phyloP scores from a whole-genome alignment of 1,139 yeast genomes.

The Candida buenavistaensis region DNA sequence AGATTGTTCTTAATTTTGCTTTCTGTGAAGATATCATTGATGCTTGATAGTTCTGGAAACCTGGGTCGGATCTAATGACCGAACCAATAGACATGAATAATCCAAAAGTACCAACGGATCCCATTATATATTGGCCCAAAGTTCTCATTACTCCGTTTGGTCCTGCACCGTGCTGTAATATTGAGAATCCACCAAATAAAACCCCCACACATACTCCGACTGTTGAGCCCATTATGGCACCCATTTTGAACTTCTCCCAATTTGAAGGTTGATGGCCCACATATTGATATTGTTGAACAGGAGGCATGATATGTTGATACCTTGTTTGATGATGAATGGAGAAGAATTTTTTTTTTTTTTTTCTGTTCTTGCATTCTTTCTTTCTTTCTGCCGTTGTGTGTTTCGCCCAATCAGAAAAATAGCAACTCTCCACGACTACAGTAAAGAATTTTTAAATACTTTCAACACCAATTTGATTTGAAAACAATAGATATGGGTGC shows the following conservation, averaged over 20 bases:
- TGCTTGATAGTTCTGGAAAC: slow-evolving; percentile 43
- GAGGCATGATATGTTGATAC: slow-evolving; percentile 86
- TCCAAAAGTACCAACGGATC: slow-evolving; percentile 96
- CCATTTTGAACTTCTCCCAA: slow-evolving; percentile 97
- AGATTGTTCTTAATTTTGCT: slow-evolving; percentile 35
- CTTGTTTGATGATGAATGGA: too few relatives aligned
- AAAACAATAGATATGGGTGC: slow-evolving; percentile 55
- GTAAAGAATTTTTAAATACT: too few relatives aligned
- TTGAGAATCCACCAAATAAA: slow-evolving; percentile 89
- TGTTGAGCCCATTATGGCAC: slow-evolving; percentile 93
- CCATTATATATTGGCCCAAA: slow-evolving; percentile 92
- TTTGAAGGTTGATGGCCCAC: slow-evolving; percentile 80
- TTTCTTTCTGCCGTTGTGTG: too few relatives aligned
- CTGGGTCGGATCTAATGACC: slow-evolving; percentile 77
- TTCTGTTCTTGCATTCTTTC: too few relatives aligned
- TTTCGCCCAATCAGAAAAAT: too few relatives aligned
- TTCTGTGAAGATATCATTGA: slow-evolving; percentile 39
- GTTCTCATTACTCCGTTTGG: slow-evolving; percentile 97
- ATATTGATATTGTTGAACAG: slow-evolving; percentile 75
- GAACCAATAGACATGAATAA: slow-evolving; percentile 94
- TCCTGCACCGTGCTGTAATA: slow-evolving; percentile 94
- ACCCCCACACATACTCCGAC: slow-evolving; percentile 97
- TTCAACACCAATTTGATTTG: too few relatives aligned
- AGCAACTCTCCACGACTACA: too few relatives aligned
- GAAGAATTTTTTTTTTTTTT: too few relatives aligned